These are phyloP conservation scores for Ogataea polymorpha DNA, from an alignment of 805 yeast species.

Conservation along the genomic window DNA sequence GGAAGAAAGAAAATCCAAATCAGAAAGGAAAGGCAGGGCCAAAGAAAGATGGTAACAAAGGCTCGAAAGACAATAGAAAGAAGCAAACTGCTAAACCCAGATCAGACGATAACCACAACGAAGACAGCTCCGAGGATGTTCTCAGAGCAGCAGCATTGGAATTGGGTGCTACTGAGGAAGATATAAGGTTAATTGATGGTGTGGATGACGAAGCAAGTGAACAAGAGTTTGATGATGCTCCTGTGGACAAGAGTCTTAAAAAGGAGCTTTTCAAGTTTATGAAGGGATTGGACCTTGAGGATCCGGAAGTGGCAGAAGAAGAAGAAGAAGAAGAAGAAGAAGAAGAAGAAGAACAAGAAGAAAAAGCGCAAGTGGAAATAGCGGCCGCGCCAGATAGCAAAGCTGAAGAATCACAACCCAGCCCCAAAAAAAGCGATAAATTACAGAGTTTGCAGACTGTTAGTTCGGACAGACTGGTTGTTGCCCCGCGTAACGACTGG, in stretches of 20 bases:
- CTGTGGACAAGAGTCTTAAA: slow-evolving; percentile 44
- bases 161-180: slow-evolving; percentile 86
- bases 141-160: slow-evolving; percentile 73
- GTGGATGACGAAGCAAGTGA: slow-evolving; percentile 47
- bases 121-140: slow-evolving; percentile 26
- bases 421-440: slow-evolving; percentile 29
- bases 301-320: slow-evolving; percentile 33
- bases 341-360: slow-evolving; percentile 39
- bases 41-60: background rate
- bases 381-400: slow-evolving; percentile 23
- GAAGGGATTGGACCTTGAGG: slow-evolving; percentile 63
- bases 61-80: background rate
- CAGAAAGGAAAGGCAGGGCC: background rate
- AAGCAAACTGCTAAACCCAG: background rate
- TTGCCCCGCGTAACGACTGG: slow-evolving; percentile 75
- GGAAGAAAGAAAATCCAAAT: slow-evolving; percentile 17
- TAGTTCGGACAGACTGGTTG: slow-evolving; percentile 49
- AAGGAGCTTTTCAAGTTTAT: slow-evolving; percentile 60
- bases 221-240: slow-evolving; percentile 46
- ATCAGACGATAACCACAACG: background rate
- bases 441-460: slow-evolving; percentile 44
- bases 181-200: slow-evolving; percentile 59
- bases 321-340: slow-evolving; percentile 36
- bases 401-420: slow-evolving; percentile 21
- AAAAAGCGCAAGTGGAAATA: slow-evolving; percentile 24